Base-by-base conservation (phyloP, 2,329 filamentous ascomycete genomes). In the Clarireedia hainanense region DNA sequence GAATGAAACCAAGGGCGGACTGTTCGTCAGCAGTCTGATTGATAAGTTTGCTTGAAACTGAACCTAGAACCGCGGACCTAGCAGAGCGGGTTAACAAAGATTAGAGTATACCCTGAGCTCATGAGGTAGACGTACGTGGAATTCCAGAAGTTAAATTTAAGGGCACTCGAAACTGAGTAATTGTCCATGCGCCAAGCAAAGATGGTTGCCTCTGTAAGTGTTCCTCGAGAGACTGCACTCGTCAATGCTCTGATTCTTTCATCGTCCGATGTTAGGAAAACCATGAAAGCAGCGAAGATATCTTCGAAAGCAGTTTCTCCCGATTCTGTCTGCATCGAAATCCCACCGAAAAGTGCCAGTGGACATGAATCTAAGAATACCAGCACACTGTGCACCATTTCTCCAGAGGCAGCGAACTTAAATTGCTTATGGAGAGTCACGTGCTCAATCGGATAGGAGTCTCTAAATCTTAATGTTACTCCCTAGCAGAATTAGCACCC, bases 351-450 rank as follows among this genome's bases (percentile, higher is more conserved):
- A 2, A 80, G 67, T 2, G 75, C 76, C 51, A 72, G 59, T 52
- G 81, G 78, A 1, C 77, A 80, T 5, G 76, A 75, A 60, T 80
- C 74, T 10, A 86, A 67, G 56, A 85, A 85, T 43, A 75, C 72
- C 10, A 86, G 70, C 51, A 84, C 80, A 57, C 75, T 76, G 64
- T 75, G 76, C 24, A 77, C 70, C 63, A 80, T 72, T 47, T 70
- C 68, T 23, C 72, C 68, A 23, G 72, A 73, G 4, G 71, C 67
- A n/a, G 68, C 61, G 42, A 69, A 64, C 54, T 76, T 75, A 0
- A 70, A 63, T 26, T 72, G 65, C 58, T 74, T 76, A 20, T 71
- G 70, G 46, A 73, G 68, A 10, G 70, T 17, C 65, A 48, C 67
- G 71, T 47, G 71, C 70, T 76, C 73, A 50, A 70, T 57, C n/a